Percentiles rank a stretch among this genome's conserved stretches.
These are phyloP conservation scores for Ciborinia camelliae DNA, from an alignment of 2,329 filamentous ascomycete species.

Conservation along the genomic window DNA sequence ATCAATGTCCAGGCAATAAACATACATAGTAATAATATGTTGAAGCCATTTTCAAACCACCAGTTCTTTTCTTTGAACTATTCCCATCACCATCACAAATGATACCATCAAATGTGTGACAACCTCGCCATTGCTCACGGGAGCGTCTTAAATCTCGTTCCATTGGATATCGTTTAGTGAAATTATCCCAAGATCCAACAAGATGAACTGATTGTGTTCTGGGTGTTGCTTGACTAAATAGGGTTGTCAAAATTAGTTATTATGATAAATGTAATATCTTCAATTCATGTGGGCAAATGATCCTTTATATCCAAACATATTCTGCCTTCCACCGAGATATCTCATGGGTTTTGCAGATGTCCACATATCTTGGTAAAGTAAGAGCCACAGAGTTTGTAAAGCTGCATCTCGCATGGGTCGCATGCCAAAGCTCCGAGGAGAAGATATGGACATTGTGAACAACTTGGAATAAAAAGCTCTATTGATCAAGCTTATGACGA, in stretches of 20 bases:
- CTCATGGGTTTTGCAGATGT: not conserved
- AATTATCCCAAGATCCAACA: slow-evolving; percentile 95
- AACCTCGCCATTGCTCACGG: slow-evolving; percentile 77
- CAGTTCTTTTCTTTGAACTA: slow-evolving; percentile 58
- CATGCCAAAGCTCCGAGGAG: not conserved
- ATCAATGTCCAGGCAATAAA: slow-evolving; percentile 33
- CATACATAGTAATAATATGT: slow-evolving; percentile 95
- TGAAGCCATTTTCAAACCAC: slow-evolving; percentile 85
- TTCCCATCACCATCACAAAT: slow-evolving; percentile 67
- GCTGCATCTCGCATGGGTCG: not conserved
- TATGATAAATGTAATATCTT: not conserved
- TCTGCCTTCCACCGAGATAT: not conserved
- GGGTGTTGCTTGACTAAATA: slow-evolving; percentile 54
- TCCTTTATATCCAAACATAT: slow-evolving; percentile 2
- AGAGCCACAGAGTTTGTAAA: not conserved
- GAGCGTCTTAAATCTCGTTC: slow-evolving; percentile 74
- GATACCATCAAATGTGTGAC: slow-evolving; percentile 81
- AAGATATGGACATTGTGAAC: not conserved
- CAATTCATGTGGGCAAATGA: not conserved
- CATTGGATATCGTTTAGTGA: slow-evolving; percentile 73
- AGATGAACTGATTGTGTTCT: slow-evolving; percentile 70
- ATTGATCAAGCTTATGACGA: not conserved
- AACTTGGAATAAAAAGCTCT: not conserved
- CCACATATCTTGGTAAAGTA: not conserved
- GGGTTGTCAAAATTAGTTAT: slow-evolving; percentile 11